phyloP scores from a whole-genome alignment of 78 protist genomes.

The Guillardia theta region DNA sequence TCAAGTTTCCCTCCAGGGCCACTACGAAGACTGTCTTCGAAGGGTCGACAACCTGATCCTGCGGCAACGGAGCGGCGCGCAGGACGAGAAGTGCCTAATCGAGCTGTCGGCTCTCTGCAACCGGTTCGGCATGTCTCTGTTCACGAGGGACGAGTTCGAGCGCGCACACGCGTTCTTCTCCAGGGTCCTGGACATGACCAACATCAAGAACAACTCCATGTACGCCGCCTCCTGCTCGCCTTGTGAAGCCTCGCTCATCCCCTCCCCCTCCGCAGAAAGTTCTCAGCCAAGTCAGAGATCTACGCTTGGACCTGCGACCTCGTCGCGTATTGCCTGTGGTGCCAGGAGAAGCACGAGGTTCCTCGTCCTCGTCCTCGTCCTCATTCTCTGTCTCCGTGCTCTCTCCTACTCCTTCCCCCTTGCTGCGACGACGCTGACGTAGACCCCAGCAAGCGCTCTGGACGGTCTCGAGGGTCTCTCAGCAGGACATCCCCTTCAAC shows the following conservation, averaged over 20 bases:
- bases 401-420: no score
- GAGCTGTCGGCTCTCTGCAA: background rate
- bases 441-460: background rate
- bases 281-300: background rate
- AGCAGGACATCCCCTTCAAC: background rate
- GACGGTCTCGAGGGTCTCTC: background rate
- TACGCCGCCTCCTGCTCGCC: no score
- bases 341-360: background rate
- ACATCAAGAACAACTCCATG: background rate
- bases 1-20: no score
- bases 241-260: no score
- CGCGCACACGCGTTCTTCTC: background rate
- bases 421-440: no score
- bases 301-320: constrained; percentile 5
- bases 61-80: background rate
- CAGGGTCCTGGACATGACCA: background rate
- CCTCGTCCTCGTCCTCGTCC: background rate
- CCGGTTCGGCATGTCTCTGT: background rate
- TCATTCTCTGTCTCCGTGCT: no score
- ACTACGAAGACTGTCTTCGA: background rate
- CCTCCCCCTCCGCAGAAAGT: no score
- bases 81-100: background rate
- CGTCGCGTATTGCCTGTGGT: background rate
- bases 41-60: background rate
- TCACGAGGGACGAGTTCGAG: background rate